Evolutionary conservation across 31 red algal species (phyloP).

Genomic region (Pterothamnion heteromorphum): DNA sequence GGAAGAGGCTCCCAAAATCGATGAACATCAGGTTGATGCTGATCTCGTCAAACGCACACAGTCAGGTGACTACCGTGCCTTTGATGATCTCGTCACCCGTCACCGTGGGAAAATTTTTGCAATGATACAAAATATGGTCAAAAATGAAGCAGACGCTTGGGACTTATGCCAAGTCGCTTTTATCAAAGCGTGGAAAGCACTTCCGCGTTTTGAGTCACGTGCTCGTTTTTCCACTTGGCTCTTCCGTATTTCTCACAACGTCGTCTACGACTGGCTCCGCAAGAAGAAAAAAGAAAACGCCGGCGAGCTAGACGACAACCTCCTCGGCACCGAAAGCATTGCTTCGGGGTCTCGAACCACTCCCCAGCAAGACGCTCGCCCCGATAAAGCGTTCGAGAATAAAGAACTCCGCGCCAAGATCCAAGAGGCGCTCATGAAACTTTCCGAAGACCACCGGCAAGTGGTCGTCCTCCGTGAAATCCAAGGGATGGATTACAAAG

Average conservation of each 20-base stretch:
- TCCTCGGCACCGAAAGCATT: background rate
- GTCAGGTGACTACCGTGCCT: background rate
- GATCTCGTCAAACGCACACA: background rate
- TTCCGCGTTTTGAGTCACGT: background rate
- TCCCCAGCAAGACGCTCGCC: background rate
- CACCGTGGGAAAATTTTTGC: background rate
- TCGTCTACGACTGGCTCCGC: background rate
- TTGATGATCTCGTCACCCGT: background rate
- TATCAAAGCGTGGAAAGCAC: background rate
- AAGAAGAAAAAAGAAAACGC: background rate
- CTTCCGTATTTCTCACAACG: background rate
- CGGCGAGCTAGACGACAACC: background rate
- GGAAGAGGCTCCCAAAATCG: too few relatives aligned
- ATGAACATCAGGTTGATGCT: background rate
- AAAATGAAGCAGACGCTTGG: background rate
- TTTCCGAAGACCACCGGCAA: background rate
- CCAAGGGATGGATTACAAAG: conserved; percentile 1
- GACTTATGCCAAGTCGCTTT: background rate
- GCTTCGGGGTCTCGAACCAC: background rate
- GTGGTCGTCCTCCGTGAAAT: background rate
- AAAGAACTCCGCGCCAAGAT: background rate
- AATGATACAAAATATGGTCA: background rate
- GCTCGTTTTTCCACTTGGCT: background rate
- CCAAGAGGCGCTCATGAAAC: background rate
- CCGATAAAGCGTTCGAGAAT: background rate